Percentiles rank a stretch among this genome's conserved stretches.
Evolutionary conservation across 495 filamentous ascomycete genomes (phyloP).

Genomic region (Terfezia claveryi): DNA sequence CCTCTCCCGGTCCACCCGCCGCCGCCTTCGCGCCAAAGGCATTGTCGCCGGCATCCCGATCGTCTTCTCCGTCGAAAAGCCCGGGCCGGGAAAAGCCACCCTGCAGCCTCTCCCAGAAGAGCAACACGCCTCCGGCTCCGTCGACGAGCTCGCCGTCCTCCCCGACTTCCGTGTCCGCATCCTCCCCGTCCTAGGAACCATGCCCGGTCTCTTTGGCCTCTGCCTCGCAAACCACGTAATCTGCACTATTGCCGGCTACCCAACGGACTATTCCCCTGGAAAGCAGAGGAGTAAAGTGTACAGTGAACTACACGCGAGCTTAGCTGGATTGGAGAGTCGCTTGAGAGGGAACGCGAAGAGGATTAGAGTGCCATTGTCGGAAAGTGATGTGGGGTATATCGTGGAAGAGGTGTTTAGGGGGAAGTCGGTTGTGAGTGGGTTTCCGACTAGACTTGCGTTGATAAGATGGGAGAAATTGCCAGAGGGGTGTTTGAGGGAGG

Average conservation of each 20-base stretch:
- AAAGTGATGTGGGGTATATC: conserved; percentile 61
- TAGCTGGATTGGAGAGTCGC: conserved; percentile 49
- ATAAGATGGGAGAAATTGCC: conserved; percentile 48
- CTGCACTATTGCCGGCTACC: conserved; percentile 49
- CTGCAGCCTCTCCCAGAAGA: conserved; percentile 71
- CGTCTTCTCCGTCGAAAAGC: conserved; percentile 82
- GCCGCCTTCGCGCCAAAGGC: conserved; percentile 54
- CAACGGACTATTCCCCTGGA: conserved; percentile 46
- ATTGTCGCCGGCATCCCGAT: conserved; percentile 70
- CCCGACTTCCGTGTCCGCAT: conserved; percentile 88
- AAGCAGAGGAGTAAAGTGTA: conserved; percentile 81
- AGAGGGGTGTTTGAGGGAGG: conserved; percentile 26
- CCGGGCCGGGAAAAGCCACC: conserved; percentile 75
- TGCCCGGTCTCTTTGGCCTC: conserved; percentile 91
- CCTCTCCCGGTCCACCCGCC: conserved; percentile 61
- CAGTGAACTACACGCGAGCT: conserved; percentile 46
- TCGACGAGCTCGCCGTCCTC: conserved; percentile 66
- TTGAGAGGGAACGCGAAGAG: conserved; percentile 44
- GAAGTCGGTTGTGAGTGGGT: conserved; percentile 58
- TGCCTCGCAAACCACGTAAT: conserved; percentile 80
- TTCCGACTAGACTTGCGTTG: conserved; percentile 54
- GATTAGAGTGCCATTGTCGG: conserved; percentile 52
- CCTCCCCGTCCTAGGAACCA: conserved; percentile 80
- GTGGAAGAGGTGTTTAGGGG: conserved; percentile 78
- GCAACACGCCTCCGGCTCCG: conserved; percentile 68